Base-by-base conservation (phyloP, 352 stramenopile species). In the Phytophthora fragariaefolia region DNA sequence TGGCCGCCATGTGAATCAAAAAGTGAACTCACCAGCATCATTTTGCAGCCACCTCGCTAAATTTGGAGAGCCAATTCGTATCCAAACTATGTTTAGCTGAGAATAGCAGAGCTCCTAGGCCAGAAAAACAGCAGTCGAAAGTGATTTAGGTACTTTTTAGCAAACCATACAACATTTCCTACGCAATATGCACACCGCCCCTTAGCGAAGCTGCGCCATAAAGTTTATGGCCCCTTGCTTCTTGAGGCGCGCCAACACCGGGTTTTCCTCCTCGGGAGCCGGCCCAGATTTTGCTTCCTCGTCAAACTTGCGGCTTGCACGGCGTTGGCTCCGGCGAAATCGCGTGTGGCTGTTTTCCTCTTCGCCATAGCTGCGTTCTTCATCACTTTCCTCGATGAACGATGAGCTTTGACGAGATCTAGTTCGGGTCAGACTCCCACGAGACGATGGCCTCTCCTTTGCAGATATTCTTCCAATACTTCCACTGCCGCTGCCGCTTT, bases 141-240 rank as follows among this genome's bases (percentile, higher is more conserved):
- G 49, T 43, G 32, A 69, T 58, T 70, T 74, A 63, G 34, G 28
- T 64, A 72, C 56, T 69, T 66, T n/a, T 52, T 34, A 63, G 27
- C 60, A 15, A 66, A 54, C 57, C 47, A 57, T 60, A 68, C 58
- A 72, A 52, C 32, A 72, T 67, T 74, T 66, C 58, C 56, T 69
- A 75, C 51, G 72, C 43, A 79, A 53, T 48, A 58, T 67, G 61
- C 38, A 72, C 63, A 56, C 56, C 17, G 22, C 52, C 24, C 40
- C 23, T 74, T 87, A 80, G n/a, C 34, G 62, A 56, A 75, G 56
- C 61, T 81, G 77, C 72, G 87, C 76, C 83, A 92, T 94, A 76
- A 92, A 94, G 69, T 91, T 92, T 61, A 94, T 66, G n/a, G 86
- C 86, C 18, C 86, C 86, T 49, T 94, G 86, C 62, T 92, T 92